Conservation (phyloP, 2,329 filamentous ascomycete species). For the Pestalotiopsis sp. region DNA sequence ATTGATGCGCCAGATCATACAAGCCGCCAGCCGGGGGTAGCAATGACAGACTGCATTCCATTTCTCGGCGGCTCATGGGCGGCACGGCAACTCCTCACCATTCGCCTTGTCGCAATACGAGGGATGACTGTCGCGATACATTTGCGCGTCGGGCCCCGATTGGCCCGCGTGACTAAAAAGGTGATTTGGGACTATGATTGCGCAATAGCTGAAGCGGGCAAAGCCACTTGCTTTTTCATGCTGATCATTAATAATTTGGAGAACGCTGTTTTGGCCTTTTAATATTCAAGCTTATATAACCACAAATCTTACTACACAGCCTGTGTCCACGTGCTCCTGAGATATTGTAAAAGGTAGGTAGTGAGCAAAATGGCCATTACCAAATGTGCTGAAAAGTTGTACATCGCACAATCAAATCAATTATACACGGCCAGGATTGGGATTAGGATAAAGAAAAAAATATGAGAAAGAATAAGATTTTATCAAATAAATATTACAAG, state of each 20-base stretch:
- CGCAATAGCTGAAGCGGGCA: slow-evolving; percentile 1
- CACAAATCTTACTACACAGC: background rate
- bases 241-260: background rate
- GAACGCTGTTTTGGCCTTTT: background rate
- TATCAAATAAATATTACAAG: too few relatives aligned
- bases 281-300: background rate
- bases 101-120: background rate
- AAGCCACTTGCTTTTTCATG: background rate
- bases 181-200: slow-evolving; percentile 10
- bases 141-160: background rate
- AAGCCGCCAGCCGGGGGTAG: background rate
- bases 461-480: too few relatives aligned
- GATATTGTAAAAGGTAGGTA: background rate
- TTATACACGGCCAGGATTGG: too few relatives aligned
- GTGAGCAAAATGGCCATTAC: background rate
- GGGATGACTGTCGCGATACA: slow-evolving; percentile 4
- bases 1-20: background rate
- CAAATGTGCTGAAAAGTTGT: too few relatives aligned
- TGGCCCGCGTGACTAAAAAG: background rate
- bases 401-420: too few relatives aligned
- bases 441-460: too few relatives aligned
- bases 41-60: background rate
- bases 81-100: background rate
- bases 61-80: background rate
- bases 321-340: background rate